Base-by-base conservation (phyloP, 2,329 filamentous ascomycete genomes). In the Pseudogymnoascus sp. region DNA sequence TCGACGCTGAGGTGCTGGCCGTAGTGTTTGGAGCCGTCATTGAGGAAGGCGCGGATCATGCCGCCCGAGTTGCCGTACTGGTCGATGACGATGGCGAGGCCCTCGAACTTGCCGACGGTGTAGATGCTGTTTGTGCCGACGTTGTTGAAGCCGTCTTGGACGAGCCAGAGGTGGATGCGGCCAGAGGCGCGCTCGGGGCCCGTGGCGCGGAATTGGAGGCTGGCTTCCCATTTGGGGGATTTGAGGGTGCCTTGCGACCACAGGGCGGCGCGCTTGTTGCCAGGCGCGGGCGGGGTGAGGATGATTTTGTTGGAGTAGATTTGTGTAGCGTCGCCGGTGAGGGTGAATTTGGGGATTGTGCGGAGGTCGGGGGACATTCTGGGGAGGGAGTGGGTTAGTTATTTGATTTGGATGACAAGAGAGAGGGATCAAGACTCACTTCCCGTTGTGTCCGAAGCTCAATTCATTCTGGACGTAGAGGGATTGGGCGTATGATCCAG, bases 121-220 rank as follows among this genome's bases (percentile, higher is more conserved):
- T 97, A 96, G 69, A 96, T 85, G 75, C 90, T 96, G 67, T 85
- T 83, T 24, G 86, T 82, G 63, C 86, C 87, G 63, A 96, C 79
- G 31, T 80, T 79, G 65, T 81, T 76, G 68, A 84, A 78, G 33
- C 89, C 89, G 65, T 90, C 83, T 69, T 85, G 86, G 61, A 85
- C 87, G 72, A 96, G 91, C 95, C 95, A 99, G 71, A 99, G 82
- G 76, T 97, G 93, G 69, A 99, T 79, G 76, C 96, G 97, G 59
- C 95, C 95, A 64, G 88, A 86, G 61, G 87, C 91, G 69, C 90
- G 82, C 73, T 97, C 95, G 67, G 89, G 88, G 6, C 95, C 95
- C 65, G 85, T 91, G 61, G 87, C 90, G 68, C 95, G 86, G 76
- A 99, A 97, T 72, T 95, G 88, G 69, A 97, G 81, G 72, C 96